phyloP scores from a whole-genome alignment of 768 basidiomycete species.

The Porphyrellus cyaneotinctus region DNA sequence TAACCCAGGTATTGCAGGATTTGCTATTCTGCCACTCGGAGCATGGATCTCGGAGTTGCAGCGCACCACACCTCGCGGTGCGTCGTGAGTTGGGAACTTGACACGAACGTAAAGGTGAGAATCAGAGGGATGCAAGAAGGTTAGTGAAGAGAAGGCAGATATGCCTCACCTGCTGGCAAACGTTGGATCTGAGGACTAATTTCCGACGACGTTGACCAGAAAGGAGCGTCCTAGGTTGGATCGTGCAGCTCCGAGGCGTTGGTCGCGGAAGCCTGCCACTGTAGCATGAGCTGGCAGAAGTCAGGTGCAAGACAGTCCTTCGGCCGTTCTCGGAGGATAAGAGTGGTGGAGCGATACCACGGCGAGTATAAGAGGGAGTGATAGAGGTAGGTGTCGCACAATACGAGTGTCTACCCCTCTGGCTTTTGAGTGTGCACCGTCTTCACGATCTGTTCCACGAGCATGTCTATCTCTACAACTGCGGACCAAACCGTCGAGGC shows the following conservation, averaged over 20 bases:
- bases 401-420: neutral
- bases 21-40: slow-evolving; percentile 17
- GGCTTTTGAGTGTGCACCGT: slow-evolving; percentile 4
- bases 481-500: neutral
- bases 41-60: neutral
- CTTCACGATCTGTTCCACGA: slow-evolving; percentile 1
- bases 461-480: slow-evolving; percentile 10
- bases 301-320: neutral
- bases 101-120: slow-evolving; percentile 8
- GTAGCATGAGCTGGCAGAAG: neutral
- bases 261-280: slow-evolving; percentile 1
- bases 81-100: neutral
- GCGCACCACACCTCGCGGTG: neutral
- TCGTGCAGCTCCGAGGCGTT: neutral
- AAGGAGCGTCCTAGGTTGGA: neutral
- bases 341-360: neutral
- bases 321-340: neutral
- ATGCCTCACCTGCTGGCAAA: slow-evolving; percentile 13
- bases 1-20: slow-evolving; percentile 20
- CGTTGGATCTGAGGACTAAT: slow-evolving; percentile 1
- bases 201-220: slow-evolving; percentile 5
- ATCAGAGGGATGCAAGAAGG: slow-evolving; percentile 1
- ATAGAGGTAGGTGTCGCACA: slow-evolving; percentile 3
- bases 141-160: slow-evolving; percentile 12
- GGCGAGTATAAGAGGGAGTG: slow-evolving; percentile 20